phyloP scores from a whole-genome alignment of 495 filamentous ascomycete genomes.

The Penicillium salamii region DNA sequence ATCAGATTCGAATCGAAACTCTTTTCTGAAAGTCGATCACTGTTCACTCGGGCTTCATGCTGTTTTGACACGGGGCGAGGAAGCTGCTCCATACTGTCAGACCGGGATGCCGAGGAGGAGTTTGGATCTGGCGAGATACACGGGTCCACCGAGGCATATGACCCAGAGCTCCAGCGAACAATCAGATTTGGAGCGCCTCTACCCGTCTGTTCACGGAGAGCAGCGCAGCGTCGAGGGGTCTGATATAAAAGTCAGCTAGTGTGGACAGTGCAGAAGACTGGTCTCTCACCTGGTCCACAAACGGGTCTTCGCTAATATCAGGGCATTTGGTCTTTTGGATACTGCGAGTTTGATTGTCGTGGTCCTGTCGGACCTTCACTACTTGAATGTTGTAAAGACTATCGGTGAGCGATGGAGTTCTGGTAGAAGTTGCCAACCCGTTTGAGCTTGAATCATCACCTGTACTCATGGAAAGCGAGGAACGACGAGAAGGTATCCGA shows the following conservation, averaged over 20 bases:
- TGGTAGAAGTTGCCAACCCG: slow-evolving; percentile 19
- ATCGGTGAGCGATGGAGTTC: slow-evolving; percentile 24
- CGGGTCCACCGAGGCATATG: slow-evolving; percentile 8
- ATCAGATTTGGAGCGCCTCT: slow-evolving; percentile 7
- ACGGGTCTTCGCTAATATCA: slow-evolving; percentile 13
- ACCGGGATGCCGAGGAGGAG: background rate
- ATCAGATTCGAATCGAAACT: background rate
- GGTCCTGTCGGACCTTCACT: slow-evolving; percentile 10
- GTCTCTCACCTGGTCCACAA: slow-evolving; percentile 13
- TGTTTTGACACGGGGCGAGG: background rate
- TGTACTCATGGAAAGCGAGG: slow-evolving; percentile 18
- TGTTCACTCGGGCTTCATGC: background rate
- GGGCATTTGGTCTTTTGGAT: background rate
- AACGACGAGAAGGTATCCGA: slow-evolving; percentile 24
- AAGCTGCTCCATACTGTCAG: background rate
- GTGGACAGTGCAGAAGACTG: background rate
- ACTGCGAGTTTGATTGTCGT: background rate
- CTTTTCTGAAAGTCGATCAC: background rate
- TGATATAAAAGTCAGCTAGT: background rate
- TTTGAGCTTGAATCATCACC: slow-evolving; percentile 9
- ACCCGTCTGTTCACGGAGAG: background rate
- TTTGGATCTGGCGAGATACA: background rate
- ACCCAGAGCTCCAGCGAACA: slow-evolving; percentile 28
- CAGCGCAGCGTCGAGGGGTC: background rate
- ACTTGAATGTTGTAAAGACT: slow-evolving; percentile 22